Base-by-base conservation (phyloP, 2,329 filamentous ascomycete genomes). In the Tolypocladium nubicola region DNA sequence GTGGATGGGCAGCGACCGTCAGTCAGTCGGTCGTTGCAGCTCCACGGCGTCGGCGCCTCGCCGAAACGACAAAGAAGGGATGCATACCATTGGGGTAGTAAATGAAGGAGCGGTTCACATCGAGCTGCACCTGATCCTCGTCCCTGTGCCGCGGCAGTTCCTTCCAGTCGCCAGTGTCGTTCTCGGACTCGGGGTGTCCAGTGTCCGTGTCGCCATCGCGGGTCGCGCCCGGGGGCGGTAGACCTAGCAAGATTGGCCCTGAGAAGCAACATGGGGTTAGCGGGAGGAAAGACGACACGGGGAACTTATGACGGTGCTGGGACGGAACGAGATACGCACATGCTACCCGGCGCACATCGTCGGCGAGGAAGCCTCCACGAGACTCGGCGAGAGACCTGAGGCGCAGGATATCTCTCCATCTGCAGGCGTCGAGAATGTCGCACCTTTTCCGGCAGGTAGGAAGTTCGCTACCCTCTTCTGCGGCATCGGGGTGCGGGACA, bases 51-150 rank as follows among this genome's bases (percentile, higher is more conserved):
- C 35, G 47, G 30, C 4, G 47, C 30, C 8, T 52, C 8, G 30
- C 16, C 4, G 19, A 13, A n/a, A 26, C 4, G 37, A 52, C 6
- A 13, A 37, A 21, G 23, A 10, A 40, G 1, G 23, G 9, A 19
- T 4, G 57, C 62, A 50, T 78, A 94, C 91, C 83, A 61, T 83
- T 81, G 14, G 94, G 94, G 70, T 99, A 99, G 75, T 97, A 95
- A 60, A 97, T 88, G 73, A 99, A 99, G n/a, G 94, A 92, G 57
- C 94, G 83, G 72, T 97, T 85, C 57, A 99, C 94, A 69, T 99
- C 94, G 53, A 97, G 80, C 67, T 86, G 82, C 43, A 99, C 91
- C 73, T 99, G 94, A 54, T 88, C 85, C 71, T 99, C 94, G 66
- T 99, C 94, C 39, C 76, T 76, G 73, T 99, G 94, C n/a, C 73